Evolutionary conservation across 306 rosid genomes (phyloP).

Genomic region (Betula pendula): DNA sequence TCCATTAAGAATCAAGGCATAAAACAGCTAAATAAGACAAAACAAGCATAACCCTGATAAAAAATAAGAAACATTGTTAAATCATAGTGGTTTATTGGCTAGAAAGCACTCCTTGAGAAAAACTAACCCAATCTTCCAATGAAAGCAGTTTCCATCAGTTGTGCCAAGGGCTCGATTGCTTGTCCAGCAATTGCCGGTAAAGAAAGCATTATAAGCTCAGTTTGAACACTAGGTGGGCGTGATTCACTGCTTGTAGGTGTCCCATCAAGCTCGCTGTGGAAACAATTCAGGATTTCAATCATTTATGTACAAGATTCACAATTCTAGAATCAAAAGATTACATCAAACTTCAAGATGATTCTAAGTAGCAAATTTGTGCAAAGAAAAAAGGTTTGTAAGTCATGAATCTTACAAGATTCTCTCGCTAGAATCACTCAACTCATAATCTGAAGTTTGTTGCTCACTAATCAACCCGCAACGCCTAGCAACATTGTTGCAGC

Average conservation of each 20-base stretch:
- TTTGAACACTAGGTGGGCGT: conserved; percentile 45
- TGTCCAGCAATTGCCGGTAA: conserved; percentile 92
- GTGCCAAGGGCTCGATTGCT: conserved; percentile 88
- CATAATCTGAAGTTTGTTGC: conserved; percentile 15
- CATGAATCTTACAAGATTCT: not conserved
- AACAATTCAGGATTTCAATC: conserved; percentile 4
- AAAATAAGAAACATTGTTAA: not conserved
- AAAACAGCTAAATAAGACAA: not conserved
- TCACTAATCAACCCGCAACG: not conserved
- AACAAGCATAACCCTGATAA: not conserved
- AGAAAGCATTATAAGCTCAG: conserved; percentile 64
- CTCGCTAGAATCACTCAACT: conserved; percentile 2
- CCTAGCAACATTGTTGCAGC: not conserved
- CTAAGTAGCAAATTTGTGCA: not conserved
- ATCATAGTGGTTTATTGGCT: not conserved
- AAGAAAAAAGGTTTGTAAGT: not conserved
- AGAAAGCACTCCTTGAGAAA: not conserved
- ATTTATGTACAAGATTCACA: conserved; percentile 2
- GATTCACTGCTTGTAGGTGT: conserved; percentile 18
- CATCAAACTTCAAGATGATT: not conserved
- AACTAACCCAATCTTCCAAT: conserved; percentile 76
- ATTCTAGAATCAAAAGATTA: not conserved
- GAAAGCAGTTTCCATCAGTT: conserved; percentile 94
- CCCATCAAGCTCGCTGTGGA: conserved; percentile 43
- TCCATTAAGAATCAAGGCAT: not conserved